A percentile compares a stretch with the other conserved stretches of the same genome.
Evolutionary conservation across 2,329 filamentous ascomycete species (phyloP).

Genomic region (Didymella keratinophila): DNA sequence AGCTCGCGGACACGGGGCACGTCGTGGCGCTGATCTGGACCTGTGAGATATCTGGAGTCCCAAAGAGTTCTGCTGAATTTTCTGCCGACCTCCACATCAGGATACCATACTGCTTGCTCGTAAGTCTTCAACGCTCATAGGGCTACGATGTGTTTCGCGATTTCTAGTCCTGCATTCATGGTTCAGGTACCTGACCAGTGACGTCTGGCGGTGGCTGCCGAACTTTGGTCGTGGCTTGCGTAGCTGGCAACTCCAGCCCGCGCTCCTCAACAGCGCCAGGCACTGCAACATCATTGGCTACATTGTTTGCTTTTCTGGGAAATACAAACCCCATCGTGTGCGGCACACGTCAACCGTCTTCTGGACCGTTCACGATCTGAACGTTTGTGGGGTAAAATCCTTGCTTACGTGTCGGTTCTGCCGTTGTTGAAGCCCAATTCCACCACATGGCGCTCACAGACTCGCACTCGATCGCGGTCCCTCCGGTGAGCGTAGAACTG

Average conservation of each 20-base stretch:
- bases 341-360: conserved; percentile 1
- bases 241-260: conserved; percentile 6
- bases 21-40: conserved; percentile 5
- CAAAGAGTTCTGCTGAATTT: background rate
- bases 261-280: conserved; percentile 17
- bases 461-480: background rate
- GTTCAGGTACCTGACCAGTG: conserved; percentile 9
- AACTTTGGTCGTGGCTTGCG: conserved; percentile 13
- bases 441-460: conserved; percentile 3
- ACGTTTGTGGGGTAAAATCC: conserved; percentile 4
- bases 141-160: conserved; percentile 1
- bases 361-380: conserved; percentile 6
- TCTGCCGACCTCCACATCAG: background rate
- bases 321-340: background rate
- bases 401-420: conserved; percentile 8
- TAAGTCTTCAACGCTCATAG: background rate
- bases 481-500: background rate
- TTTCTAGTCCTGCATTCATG: conserved; percentile 1
- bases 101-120: background rate
- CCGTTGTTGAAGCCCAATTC: conserved; percentile 8
- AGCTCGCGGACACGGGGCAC: background rate
- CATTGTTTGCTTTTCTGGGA: conserved; percentile 1
- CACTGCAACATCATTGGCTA: conserved; percentile 12
- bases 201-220: background rate
- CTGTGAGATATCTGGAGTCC: background rate